Conservation (phyloP, 2,329 filamentous ascomycete species). For the Hymenoscyphus repandus region DNA sequence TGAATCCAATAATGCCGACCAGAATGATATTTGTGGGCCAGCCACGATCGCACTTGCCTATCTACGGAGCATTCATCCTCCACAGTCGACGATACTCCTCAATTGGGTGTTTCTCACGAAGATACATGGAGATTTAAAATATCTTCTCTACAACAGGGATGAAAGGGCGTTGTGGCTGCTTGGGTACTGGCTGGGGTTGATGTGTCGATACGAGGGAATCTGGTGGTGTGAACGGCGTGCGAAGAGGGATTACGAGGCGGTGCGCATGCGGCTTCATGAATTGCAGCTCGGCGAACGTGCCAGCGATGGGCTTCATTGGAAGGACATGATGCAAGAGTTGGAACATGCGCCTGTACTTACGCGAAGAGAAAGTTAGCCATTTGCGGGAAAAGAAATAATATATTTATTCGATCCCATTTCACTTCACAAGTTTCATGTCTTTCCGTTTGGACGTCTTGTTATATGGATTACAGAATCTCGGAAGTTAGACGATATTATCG, state of each 20-base stretch:
- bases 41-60: conserved; percentile 14
- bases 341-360: conserved; percentile 13
- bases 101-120: conserved; percentile 15
- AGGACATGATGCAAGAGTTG: conserved; percentile 15
- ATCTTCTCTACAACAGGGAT: conserved; percentile 14
- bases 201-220: conserved; percentile 14
- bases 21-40: conserved; percentile 14
- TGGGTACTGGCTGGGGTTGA: conserved; percentile 15
- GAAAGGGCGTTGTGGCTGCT: conserved; percentile 14
- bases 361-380: conserved; percentile 11
- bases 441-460: conserved; percentile 10
- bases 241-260: conserved; percentile 13
- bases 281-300: conserved; percentile 13
- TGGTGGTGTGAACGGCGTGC: conserved; percentile 13
- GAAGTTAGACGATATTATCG: conserved; percentile 13
- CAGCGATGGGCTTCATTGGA: conserved; percentile 14
- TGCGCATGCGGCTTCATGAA: conserved; percentile 13
- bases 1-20: conserved; percentile 14
- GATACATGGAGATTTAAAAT: conserved; percentile 13
- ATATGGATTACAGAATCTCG: conserved; percentile 10
- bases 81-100: conserved; percentile 12
- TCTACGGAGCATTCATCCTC: conserved; percentile 13
- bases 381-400: conserved; percentile 12
- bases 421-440: conserved; percentile 12
- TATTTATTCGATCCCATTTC: conserved; percentile 11